phyloP scores from a whole-genome alignment of 176 grass and related monocot genomes.

The Oryza officinalis region DNA sequence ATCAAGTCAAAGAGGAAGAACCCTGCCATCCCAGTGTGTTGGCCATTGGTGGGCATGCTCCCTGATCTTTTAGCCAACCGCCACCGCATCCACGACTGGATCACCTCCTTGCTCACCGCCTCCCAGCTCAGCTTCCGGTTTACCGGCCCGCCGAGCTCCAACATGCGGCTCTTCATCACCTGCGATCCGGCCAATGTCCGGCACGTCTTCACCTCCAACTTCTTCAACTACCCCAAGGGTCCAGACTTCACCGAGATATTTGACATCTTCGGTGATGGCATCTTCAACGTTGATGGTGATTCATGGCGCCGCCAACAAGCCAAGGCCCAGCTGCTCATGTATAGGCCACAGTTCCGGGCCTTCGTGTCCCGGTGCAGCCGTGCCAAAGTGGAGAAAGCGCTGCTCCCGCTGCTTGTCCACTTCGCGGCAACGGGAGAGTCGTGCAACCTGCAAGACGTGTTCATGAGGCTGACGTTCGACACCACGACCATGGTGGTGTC shows the following conservation, averaged over 20 bases:
- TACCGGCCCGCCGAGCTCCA: conserved; percentile 46
- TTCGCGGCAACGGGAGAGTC: not conserved
- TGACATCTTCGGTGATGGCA: conserved; percentile 78
- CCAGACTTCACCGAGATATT: conserved; percentile 49
- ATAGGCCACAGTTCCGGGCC: conserved; percentile 32
- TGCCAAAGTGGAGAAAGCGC: conserved; percentile 43
- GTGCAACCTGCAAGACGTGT: conserved; percentile 66
- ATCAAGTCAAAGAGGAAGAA: conserved; percentile 26
- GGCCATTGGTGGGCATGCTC: conserved; percentile 75
- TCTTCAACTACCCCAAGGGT: conserved; percentile 83
- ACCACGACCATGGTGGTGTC: conserved; percentile 54
- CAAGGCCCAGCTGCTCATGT: conserved; percentile 61
- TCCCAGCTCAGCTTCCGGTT: conserved; percentile 55
- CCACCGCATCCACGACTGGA: conserved; percentile 58
- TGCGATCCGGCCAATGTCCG: conserved; percentile 61
- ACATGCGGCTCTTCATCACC: conserved; percentile 55
- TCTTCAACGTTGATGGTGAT: conserved; percentile 68
- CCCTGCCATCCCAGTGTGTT: conserved; percentile 43
- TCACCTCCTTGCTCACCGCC: conserved; percentile 26
- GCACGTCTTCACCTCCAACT: conserved; percentile 77
- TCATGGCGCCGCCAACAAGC: conserved; percentile 57
- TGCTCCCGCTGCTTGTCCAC: conserved; percentile 53
- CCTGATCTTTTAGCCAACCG: conserved; percentile 49
- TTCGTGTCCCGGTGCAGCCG: conserved; percentile 44
- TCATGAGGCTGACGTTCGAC: conserved; percentile 70